Evolutionary conservation across 2,329 filamentous ascomycete genomes (phyloP).

Genomic region (Trichoderma koningiopsis): DNA sequence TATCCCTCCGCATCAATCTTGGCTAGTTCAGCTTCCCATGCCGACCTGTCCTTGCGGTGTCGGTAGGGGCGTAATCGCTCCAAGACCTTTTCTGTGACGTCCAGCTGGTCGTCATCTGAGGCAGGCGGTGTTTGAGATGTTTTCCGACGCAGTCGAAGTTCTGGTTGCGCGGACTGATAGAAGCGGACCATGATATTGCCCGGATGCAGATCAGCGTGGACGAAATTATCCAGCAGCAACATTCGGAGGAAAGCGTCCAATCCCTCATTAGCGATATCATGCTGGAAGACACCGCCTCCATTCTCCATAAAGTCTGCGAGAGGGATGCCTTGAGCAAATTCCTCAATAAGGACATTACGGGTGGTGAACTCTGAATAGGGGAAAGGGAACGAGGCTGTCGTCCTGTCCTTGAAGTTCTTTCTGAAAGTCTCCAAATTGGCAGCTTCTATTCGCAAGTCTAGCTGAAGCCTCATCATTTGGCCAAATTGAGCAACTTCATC

Average conservation of each 20-base stretch:
- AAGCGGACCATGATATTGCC: slow-evolving; percentile 99
- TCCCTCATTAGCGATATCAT: slow-evolving; percentile 92
- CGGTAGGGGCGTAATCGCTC: slow-evolving; percentile 75
- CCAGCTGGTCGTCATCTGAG: slow-evolving; percentile 56
- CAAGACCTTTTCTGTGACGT: slow-evolving; percentile 87
- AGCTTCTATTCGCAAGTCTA: slow-evolving; percentile 92
- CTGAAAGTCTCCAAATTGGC: slow-evolving; percentile 88
- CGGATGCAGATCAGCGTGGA: slow-evolving; percentile 93
- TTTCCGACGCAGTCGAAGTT: slow-evolving; percentile 49
- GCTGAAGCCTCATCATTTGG: slow-evolving; percentile 97
- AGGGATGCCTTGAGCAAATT: slow-evolving; percentile 93
- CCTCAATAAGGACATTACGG: slow-evolving; percentile 87
- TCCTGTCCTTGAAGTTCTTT: slow-evolving; percentile 83
- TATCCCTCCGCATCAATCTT: slow-evolving; percentile 86
- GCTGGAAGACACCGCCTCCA: slow-evolving; percentile 88
- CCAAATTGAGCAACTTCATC: slow-evolving; percentile 94
- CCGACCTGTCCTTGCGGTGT: slow-evolving; percentile 59
- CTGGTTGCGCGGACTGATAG: slow-evolving; percentile 77
- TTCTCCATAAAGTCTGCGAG: slow-evolving; percentile 87
- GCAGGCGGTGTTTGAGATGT: slow-evolving; percentile 36
- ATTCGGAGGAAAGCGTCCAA: slow-evolving; percentile 95
- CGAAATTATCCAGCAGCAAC: slow-evolving; percentile 95
- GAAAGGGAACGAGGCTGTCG: slow-evolving; percentile 95
- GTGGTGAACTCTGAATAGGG: slow-evolving; percentile 93
- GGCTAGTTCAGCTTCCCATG: slow-evolving; percentile 74